Conservation (phyloP, 768 basidiomycete species). For the Kwoniella sp. region DNA sequence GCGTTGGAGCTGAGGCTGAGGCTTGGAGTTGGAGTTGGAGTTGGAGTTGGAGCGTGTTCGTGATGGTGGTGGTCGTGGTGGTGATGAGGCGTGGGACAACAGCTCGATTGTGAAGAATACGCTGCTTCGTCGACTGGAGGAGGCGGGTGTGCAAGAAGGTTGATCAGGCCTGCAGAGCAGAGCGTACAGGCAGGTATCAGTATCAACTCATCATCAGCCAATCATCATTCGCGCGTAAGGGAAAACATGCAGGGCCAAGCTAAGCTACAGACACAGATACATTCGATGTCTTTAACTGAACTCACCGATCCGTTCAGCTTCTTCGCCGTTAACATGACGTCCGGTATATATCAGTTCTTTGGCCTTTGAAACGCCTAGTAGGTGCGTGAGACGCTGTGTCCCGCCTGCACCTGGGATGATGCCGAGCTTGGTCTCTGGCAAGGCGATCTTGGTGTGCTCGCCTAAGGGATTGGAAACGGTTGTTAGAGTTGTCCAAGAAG, state of each 20-base stretch:
- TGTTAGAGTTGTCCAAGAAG: too few species aligned
- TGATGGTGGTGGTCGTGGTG: neutral
- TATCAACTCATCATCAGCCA: too few species aligned
- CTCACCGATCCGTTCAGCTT: constrained; percentile 64
- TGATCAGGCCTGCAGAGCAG: constrained; percentile 40
- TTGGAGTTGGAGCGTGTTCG: neutral
- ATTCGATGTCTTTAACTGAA: too few species aligned
- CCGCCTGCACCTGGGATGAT: constrained; percentile 94
- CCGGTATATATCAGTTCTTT: constrained; percentile 95
- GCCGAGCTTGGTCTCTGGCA: constrained; percentile 92
- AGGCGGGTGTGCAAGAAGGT: constrained; percentile 24
- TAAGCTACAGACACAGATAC: too few species aligned
- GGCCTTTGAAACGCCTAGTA: constrained; percentile 84
- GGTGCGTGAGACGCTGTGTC: constrained; percentile 80
- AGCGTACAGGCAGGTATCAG: too few species aligned
- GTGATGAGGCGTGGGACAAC: neutral
- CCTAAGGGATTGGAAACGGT: constrained; percentile 16
- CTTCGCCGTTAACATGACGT: constrained; percentile 71
- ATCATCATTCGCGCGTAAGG: too few species aligned
- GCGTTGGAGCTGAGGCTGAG: neutral
- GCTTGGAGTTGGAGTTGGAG: neutral
- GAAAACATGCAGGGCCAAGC: too few species aligned
- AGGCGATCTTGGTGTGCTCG: constrained; percentile 70
- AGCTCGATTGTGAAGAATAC: neutral
- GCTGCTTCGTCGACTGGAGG: constrained; percentile 13